These are phyloP conservation scores for Sphagnum contortum DNA, from an alignment of 225 moss, liverwort and hornwort species.

Conservation along the genomic window DNA sequence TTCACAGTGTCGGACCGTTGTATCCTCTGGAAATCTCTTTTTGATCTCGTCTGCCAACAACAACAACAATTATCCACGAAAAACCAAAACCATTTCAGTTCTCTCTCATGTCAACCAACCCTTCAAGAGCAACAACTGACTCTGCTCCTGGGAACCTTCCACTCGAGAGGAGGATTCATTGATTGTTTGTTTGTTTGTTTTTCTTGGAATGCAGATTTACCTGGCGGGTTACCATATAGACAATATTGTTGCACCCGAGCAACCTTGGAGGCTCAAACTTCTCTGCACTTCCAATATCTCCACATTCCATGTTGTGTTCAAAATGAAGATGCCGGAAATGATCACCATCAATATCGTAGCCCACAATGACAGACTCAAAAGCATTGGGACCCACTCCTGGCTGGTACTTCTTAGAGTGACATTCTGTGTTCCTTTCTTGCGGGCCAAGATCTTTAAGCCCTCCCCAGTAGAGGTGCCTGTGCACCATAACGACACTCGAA, in stretches of 20 bases:
- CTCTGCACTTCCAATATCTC: slow-evolving; percentile 1
- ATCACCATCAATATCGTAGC: background rate
- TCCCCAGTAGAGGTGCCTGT: slow-evolving; percentile 8
- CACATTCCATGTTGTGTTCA: background rate
- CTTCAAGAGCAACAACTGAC: background rate
- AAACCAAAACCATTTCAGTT: too few relatives aligned
- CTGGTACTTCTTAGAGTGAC: background rate
- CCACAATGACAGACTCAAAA: background rate
- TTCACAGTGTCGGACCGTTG: background rate
- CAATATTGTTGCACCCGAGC: slow-evolving; percentile 1
- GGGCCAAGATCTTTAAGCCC: background rate
- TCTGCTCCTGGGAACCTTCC: background rate
- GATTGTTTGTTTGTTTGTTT: too few relatives aligned
- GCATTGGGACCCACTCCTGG: background rate
- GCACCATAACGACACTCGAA: slow-evolving; percentile 2
- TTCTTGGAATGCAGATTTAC: background rate
- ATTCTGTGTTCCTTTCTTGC: background rate
- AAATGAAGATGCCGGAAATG: background rate
- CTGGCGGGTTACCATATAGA: slow-evolving; percentile 4
- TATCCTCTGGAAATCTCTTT: background rate
- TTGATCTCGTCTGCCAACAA: background rate
- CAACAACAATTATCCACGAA: too few relatives aligned
- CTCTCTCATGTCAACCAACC: too few relatives aligned
- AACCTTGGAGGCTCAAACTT: background rate
- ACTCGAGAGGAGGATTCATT: too few relatives aligned